These are phyloP conservation scores for Teratosphaeria pseudoeucalypti DNA, from an alignment of 2,329 filamentous ascomycete genomes.

Conservation along the genomic window DNA sequence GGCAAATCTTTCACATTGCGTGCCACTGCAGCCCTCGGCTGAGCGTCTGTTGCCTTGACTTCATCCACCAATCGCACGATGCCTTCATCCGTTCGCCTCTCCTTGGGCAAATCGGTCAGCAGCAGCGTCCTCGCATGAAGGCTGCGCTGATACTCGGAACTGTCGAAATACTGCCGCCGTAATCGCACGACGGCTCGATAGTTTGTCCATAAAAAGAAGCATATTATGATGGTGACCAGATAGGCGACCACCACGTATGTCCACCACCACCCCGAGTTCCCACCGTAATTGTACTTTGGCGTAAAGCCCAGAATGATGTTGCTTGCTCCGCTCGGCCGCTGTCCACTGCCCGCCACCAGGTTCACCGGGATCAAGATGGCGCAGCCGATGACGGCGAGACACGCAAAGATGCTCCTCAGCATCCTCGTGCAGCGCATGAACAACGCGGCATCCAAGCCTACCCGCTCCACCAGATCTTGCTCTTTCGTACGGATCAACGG, in stretches of 20 bases:
- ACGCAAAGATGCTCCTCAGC: conserved; percentile 81
- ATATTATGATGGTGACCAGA: conserved; percentile 63
- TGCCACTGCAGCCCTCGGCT: conserved; percentile 72
- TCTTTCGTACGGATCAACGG: conserved; percentile 73
- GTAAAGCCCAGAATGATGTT: conserved; percentile 48
- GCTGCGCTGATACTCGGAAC: conserved; percentile 76
- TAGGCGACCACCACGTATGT: conserved; percentile 49
- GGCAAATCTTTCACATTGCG: conserved; percentile 89
- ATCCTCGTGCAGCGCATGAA: conserved; percentile 84
- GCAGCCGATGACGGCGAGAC: conserved; percentile 62
- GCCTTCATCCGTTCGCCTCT: conserved; percentile 73
- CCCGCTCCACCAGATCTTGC: conserved; percentile 62
- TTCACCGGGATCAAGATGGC: conserved; percentile 75
- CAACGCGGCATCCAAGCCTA: conserved; percentile 82
- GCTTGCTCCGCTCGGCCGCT: conserved; percentile 10
- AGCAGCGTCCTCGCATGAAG: conserved; percentile 62
- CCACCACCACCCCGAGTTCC: conserved; percentile 40
- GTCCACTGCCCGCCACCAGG: conserved; percentile 21
- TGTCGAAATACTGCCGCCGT: conserved; percentile 71
- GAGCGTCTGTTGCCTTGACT: conserved; percentile 62
- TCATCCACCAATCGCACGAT: conserved; percentile 73
- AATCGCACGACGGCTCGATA: conserved; percentile 64
- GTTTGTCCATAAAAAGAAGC: conserved; percentile 80
- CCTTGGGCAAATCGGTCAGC: conserved; percentile 72
- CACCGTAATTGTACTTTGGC: conserved; percentile 37